Percentiles rank a stretch among this genome's conserved stretches.
Evolutionary conservation across 257 asterid species (phyloP).

Genomic region (Nicotiana undulata): DNA sequence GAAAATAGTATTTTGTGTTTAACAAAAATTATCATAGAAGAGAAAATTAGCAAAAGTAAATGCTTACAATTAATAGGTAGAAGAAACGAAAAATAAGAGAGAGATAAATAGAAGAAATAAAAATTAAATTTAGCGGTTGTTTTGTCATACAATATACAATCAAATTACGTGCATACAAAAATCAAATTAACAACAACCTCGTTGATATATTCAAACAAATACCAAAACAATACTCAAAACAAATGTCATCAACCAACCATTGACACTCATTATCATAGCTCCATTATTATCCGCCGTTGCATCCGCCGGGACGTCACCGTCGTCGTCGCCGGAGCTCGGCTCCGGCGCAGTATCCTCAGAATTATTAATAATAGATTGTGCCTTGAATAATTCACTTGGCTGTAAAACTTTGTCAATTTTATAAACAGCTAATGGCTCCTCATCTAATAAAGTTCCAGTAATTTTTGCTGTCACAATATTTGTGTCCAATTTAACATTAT

Average conservation of each 20-base stretch:
- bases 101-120: too few relatives aligned
- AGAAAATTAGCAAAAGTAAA: not conserved
- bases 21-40: not conserved
- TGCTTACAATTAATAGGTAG: not conserved
- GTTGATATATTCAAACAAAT: not conserved
- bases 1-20: too few relatives aligned
- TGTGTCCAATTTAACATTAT: constrained; percentile 57
- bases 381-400: constrained; percentile 75
- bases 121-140: not conserved
- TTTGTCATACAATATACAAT: not conserved
- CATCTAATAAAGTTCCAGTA: constrained; percentile 63
- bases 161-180: not conserved
- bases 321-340: constrained; percentile 42
- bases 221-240: not conserved
- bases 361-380: constrained; percentile 27
- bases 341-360: constrained; percentile 38
- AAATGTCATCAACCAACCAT: not conserved
- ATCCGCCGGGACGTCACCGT: constrained; percentile 26
- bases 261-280: not conserved
- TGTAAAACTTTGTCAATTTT: constrained; percentile 68
- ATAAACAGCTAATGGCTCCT: constrained; percentile 69
- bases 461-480: constrained; percentile 69
- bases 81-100: too few relatives aligned
- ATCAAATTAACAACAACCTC: too few relatives aligned
- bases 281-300: constrained; percentile 24